These are phyloP conservation scores for Lathyrus tuberosus DNA, from an alignment of 306 rosid genomes.

Conservation along the genomic window DNA sequence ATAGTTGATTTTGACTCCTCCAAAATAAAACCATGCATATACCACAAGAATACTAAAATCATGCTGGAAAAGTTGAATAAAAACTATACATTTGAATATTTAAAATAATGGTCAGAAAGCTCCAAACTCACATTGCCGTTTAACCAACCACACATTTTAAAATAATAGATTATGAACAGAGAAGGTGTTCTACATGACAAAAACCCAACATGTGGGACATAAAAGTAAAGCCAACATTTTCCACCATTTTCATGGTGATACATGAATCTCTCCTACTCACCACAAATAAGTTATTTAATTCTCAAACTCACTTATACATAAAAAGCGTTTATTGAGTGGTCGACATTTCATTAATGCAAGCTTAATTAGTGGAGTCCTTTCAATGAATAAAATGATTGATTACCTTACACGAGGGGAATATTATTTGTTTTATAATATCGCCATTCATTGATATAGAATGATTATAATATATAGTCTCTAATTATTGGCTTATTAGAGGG, in stretches of 20 bases:
- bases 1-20: no score
- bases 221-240: slow-evolving; percentile 45
- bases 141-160: no score
- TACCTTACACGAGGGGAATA: slow-evolving; percentile 38
- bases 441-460: slow-evolving; percentile 32
- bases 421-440: slow-evolving; percentile 36
- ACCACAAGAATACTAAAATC: no score
- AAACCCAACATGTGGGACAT: slow-evolving; percentile 26
- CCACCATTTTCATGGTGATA: slow-evolving; percentile 41
- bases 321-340: slow-evolving; percentile 46
- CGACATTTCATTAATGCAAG: slow-evolving; percentile 51
- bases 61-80: no score
- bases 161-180: background rate
- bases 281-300: slow-evolving; percentile 29
- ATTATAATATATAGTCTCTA: slow-evolving; percentile 36
- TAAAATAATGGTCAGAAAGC: no score
- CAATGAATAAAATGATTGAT: slow-evolving; percentile 24
- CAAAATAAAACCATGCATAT: no score
- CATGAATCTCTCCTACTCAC: slow-evolving; percentile 44
- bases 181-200: background rate
- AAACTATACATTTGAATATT: no score
- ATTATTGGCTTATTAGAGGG: slow-evolving; percentile 49
- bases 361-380: slow-evolving; percentile 52
- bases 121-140: no score
- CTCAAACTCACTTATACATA: slow-evolving; percentile 22